Evolutionary conservation across 495 filamentous ascomycete species (phyloP), one percentile per base, ranked within the genome.

Genomic region (Chlorociboria aeruginascens): DNA sequence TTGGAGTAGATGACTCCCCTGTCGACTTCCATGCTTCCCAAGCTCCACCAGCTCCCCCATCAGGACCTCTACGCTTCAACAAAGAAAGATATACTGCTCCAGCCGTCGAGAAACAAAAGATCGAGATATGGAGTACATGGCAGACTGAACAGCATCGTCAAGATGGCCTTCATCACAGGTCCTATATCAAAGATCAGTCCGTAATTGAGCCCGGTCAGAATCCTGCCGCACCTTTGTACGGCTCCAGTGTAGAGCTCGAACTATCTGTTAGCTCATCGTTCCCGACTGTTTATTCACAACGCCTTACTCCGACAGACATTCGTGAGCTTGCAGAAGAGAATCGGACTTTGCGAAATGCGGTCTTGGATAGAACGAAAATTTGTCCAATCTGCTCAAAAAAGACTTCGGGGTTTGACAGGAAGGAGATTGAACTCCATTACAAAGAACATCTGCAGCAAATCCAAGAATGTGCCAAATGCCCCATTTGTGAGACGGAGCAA

Each of bases 231-330:
- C 55, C 51, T 37, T 29, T 51, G 10, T 61, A 34, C 35, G 55
- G 51, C 6, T 28, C 48, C 9, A 39, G 28, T 7, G 37, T 37
- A 16, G 49, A 61, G 28, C 31, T 51, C 20, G 28, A 35, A 10
- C 6, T 57, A 16, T 29, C 9, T 11, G 36, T 43, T 3, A 46
- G 51, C 25, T 16, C 37, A 9, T 30, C 17, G n/a, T 17, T 51
- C n/a, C 58, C 58, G 9, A 45, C 42, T n/a, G 14, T 53, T 6
- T 57, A 46, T 38, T 9, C 32, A 0, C 46, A 50, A 9, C 32
- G 48, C 3, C 14, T 50, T 8, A 61, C 58, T 11, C 50, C 54
- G 10, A 52, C 48, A 3, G 58, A 61, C 34, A 37, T 51, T 41
- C 13, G 8, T 8, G 7, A 45, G 0, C 11, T 55, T 1, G 28